phyloP scores from a whole-genome alignment of 768 basidiomycete genomes.

The Tulasnella sp. region DNA sequence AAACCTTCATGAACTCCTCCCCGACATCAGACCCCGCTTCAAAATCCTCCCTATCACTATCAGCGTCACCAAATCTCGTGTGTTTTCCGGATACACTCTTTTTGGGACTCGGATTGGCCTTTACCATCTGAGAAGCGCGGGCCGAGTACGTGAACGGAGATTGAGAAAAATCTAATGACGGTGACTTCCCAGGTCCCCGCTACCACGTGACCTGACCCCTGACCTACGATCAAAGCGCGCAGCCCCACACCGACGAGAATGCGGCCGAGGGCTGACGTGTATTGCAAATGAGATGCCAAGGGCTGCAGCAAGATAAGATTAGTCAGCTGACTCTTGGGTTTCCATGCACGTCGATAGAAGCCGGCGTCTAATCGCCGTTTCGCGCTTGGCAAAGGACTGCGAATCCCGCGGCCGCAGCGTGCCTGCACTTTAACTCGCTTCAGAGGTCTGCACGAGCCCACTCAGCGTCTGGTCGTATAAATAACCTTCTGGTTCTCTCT shows the following conservation, averaged over 20 bases:
- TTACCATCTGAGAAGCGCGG: neutral
- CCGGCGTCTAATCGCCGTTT: neutral
- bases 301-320: neutral
- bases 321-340: neutral
- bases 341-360: neutral
- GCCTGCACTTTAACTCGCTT: neutral
- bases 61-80: neutral
- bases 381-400: neutral
- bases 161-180: slow-evolving; percentile 8
- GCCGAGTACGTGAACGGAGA: neutral
- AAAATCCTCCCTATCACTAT: neutral
- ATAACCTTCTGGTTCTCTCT: neutral
- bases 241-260: too few relatives aligned
- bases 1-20: slow-evolving; percentile 22
- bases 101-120: neutral
- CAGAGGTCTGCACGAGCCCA: neutral
- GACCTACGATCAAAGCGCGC: neutral
- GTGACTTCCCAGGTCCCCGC: neutral
- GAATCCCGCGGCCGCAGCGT: slow-evolving; percentile 9
- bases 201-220: neutral
- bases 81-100: neutral
- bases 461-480: neutral
- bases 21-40: slow-evolving; percentile 3
- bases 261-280: too few relatives aligned
- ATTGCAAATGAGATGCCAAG: neutral